A percentile compares a stretch with the other conserved stretches of the same genome.
phyloP scores from a whole-genome alignment of 1,284 basidiomycete species.

The Fomes fomentarius region DNA sequence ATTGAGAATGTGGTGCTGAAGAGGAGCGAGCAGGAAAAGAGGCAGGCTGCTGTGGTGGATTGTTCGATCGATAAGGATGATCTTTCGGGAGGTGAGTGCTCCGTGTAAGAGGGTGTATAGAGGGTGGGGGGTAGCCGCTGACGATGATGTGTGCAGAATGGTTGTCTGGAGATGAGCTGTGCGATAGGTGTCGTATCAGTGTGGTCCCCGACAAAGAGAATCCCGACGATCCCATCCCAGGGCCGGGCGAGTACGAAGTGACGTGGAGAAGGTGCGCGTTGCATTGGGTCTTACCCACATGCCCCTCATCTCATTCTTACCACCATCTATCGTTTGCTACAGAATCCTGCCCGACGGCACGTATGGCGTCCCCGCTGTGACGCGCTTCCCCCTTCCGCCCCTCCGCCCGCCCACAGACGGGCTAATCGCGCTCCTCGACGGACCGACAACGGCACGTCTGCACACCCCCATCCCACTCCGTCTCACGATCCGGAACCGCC shows the following conservation, averaged over 20 bases:
- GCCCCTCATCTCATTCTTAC: no score
- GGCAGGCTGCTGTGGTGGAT: constrained; percentile 47
- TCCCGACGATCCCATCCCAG: constrained; percentile 40
- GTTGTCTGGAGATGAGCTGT: constrained; percentile 64
- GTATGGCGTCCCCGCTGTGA: constrained; percentile 48
- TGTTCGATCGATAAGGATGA: constrained; percentile 44
- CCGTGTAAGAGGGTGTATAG: background rate
- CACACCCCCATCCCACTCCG: constrained; percentile 60
- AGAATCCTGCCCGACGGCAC: constrained; percentile 49
- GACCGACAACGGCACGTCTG: constrained; percentile 61
- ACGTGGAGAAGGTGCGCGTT: constrained; percentile 65
- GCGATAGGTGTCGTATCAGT: constrained; percentile 55
- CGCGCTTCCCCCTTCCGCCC: constrained; percentile 57
- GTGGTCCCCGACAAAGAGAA: constrained; percentile 48
- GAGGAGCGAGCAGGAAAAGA: constrained; percentile 42
- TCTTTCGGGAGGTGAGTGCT: constrained; percentile 34
- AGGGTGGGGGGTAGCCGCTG: background rate
- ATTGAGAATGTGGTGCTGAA: constrained; percentile 53
- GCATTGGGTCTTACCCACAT: background rate
- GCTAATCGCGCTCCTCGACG: constrained; percentile 64
- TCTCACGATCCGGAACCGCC: constrained; percentile 67
- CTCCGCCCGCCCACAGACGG: constrained; percentile 60
- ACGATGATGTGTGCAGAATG: constrained; percentile 51
- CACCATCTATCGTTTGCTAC: no score
- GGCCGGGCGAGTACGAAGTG: constrained; percentile 62